Conservation (phyloP, 2,329 filamentous ascomycete genomes). For the Aspergillus neoniger region DNA sequence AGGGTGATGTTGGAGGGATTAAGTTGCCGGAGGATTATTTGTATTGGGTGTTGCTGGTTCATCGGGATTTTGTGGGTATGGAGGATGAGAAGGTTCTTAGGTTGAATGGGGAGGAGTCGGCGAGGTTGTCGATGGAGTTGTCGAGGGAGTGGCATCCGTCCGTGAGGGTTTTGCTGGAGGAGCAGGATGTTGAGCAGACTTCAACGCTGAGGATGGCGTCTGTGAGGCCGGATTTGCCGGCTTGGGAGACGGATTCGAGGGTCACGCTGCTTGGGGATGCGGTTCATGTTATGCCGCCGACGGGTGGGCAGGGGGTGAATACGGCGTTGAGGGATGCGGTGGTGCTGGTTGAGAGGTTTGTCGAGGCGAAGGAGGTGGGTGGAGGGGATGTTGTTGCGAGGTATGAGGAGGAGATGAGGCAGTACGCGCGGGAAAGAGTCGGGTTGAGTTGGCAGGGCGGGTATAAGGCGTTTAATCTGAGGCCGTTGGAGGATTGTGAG, state of each 20-base stretch:
- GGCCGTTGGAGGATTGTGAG: constrained; percentile 24
- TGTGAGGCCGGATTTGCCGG: constrained; percentile 3
- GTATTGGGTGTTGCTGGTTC: constrained; percentile 3
- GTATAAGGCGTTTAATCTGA: constrained; percentile 25
- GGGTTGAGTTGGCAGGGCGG: constrained; percentile 26
- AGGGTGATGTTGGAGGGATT: not conserved
- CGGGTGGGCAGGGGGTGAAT: constrained; percentile 50
- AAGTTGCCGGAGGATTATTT: constrained; percentile 7
- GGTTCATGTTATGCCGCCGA: constrained; percentile 50
- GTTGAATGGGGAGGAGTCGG: constrained; percentile 4
- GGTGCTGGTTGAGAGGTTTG: not conserved
- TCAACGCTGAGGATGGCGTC: constrained; percentile 2
- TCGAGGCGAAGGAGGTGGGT: not conserved
- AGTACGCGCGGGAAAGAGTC: constrained; percentile 23
- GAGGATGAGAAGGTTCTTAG: not conserved
- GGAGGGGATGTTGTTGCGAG: constrained; percentile 8
- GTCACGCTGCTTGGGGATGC: constrained; percentile 51
- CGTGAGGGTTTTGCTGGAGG: not conserved
- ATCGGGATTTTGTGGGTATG: not conserved
- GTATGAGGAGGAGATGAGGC: constrained; percentile 24
- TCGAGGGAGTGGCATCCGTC: not conserved
- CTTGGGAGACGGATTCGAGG: constrained; percentile 11
- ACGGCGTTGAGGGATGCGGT: constrained; percentile 38
- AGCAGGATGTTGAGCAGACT: constrained; percentile 2
- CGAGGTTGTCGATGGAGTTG: not conserved